Evolutionary conservation across 345 rosid genomes (phyloP).

Genomic region (Rhodamnia argentea): DNA sequence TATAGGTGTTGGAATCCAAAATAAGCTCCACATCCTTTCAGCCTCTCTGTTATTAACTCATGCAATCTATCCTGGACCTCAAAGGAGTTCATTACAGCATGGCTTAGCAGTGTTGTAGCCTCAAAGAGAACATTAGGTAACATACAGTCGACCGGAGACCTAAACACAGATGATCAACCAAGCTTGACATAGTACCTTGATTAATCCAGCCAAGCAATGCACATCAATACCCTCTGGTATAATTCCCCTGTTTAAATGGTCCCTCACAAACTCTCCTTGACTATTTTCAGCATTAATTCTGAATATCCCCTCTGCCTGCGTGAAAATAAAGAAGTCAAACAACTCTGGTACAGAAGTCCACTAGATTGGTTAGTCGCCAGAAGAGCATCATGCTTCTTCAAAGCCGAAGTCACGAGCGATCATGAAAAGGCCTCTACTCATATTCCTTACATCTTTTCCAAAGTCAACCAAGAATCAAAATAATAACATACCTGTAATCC

Average conservation of each 20-base stretch:
- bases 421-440: neutral
- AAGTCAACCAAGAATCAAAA: neutral
- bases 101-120: neutral
- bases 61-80: neutral
- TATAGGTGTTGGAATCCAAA: neutral
- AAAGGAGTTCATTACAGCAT: neutral
- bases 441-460: neutral
- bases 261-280: conserved; percentile 38
- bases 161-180: neutral
- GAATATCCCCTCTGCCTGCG: conserved; percentile 40
- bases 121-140: neutral
- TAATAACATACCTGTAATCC: conserved; percentile 53
- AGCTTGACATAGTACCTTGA: conserved; percentile 17
- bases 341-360: neutral
- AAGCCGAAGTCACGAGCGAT: neutral
- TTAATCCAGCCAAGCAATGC: conserved; percentile 38
- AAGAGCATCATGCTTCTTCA: neutral
- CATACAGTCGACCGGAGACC: neutral
- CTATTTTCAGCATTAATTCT: conserved; percentile 34
- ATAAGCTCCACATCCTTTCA: neutral
- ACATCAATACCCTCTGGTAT: conserved; percentile 26
- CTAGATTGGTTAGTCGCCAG: neutral
- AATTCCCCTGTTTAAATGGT: conserved; percentile 29
- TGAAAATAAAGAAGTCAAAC: neutral
- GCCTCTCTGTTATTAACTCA: neutral